phyloP scores from a whole-genome alignment of 176 grass and related monocot genomes.

The Zoysia pacifica region DNA sequence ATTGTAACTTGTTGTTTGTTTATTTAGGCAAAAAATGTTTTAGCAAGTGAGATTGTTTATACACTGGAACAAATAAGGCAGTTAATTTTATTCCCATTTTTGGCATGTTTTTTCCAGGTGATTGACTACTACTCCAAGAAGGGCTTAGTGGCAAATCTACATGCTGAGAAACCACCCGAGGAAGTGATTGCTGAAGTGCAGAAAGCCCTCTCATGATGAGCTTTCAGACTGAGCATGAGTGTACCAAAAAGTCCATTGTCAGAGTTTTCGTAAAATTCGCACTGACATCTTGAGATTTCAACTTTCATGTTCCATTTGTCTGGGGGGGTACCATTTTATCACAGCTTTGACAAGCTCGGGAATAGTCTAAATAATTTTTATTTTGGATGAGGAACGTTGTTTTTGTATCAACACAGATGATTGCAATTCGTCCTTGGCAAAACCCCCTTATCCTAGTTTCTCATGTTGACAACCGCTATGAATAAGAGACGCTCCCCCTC shows the following conservation, averaged over 20 bases:
- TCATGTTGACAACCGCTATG: neutral
- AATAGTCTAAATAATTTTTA: constrained; percentile 55
- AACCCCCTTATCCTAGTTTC: neutral
- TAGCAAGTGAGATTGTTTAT: neutral
- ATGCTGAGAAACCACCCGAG: constrained; percentile 77
- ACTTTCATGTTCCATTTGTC: constrained; percentile 21
- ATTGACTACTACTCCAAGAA: constrained; percentile 91
- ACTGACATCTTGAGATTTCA: constrained; percentile 37
- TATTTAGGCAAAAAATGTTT: neutral
- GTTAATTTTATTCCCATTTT: constrained; percentile 27
- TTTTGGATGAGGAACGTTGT: constrained; percentile 23
- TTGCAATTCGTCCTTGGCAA: constrained; percentile 1
- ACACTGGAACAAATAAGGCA: neutral
- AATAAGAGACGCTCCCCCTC: neutral
- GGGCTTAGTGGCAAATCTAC: constrained; percentile 66
- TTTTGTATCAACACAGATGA: constrained; percentile 39
- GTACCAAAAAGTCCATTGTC: constrained; percentile 30
- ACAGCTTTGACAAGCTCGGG: constrained; percentile 34
- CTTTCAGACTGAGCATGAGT: constrained; percentile 33
- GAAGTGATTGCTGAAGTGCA: constrained; percentile 75
- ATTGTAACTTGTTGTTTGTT: neutral
- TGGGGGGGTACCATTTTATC: constrained; percentile 19
- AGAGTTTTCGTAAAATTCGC: constrained; percentile 42
- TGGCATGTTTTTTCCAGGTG: constrained; percentile 46
- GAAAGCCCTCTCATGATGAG: constrained; percentile 74